Evolutionary conservation across 2,329 filamentous ascomycete species (phyloP), one percentile per base, ranked within the genome.

Genomic region (Rosellinia necatrix): DNA sequence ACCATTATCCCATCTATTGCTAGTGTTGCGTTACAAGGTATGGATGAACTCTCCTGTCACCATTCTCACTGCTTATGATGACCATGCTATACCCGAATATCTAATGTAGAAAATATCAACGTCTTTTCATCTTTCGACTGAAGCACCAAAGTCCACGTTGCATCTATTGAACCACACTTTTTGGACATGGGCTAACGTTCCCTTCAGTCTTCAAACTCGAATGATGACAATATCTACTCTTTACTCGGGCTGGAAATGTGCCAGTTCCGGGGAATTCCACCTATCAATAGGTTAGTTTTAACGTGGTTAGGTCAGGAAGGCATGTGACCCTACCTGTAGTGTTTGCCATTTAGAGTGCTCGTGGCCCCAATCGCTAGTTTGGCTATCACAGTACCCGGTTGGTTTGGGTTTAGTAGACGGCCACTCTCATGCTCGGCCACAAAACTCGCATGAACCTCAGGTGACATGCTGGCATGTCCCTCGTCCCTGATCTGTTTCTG

Each of bases 61-160:
- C 56, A 58, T 62, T 47, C 62, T 63, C 53, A 57, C 42, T 64
- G 70, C 74, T 75, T 76, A 76, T 89, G 87, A 90, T 90, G 86
- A 83, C 78, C 84, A 88, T 90, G 87, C 87, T 90, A 89, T 89
- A 84, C 76, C 88, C 80, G 86, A 90, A 85, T 49, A 69, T 70
- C 66, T 67, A 70, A 83, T 86, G 83, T 88, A 82, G 84, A 89
- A 78, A 83, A 66, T 70, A 77, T 80, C 81, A 82, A 85, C 82
- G 64, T 67, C 86, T 90, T 90, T 90, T 90, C 87, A 90, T 90
- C 87, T 90, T 90, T 90, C 87, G 81, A 81, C 86, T 90, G 88
- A 90, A 75, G 75, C 76, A 51, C 68, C 70, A 72, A 66, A 54
- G 64, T 66, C 64, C 63, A 53, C 63, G 56, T 57, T 61, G 61